phyloP scores from a whole-genome alignment of 495 filamentous ascomycete genomes.

The Haplographium delicatum region DNA sequence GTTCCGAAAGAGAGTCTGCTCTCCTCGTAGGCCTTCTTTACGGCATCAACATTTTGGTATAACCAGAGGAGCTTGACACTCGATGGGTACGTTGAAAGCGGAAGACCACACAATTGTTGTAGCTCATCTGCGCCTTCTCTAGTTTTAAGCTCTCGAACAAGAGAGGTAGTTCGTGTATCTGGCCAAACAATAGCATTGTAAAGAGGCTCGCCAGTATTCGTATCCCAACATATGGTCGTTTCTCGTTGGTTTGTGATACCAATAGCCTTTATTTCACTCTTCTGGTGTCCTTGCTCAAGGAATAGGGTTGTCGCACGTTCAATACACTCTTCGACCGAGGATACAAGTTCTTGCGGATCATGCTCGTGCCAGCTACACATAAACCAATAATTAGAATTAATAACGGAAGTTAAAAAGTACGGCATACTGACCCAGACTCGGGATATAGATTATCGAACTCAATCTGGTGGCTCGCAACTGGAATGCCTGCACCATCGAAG shows the following conservation, averaged over 20 bases:
- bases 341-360: constrained; percentile 73
- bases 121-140: constrained; percentile 62
- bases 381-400: not conserved
- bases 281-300: constrained; percentile 61
- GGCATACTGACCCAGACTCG: constrained; percentile 69
- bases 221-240: constrained; percentile 90
- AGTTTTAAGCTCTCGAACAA: constrained; percentile 78
- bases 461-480: constrained; percentile 82
- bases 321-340: constrained; percentile 79
- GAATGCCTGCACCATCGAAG: constrained; percentile 74
- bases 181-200: constrained; percentile 93
- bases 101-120: constrained; percentile 73
- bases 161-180: constrained; percentile 73
- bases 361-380: constrained; percentile 85
- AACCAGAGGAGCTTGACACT: constrained; percentile 88
- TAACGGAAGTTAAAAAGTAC: not conserved
- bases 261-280: constrained; percentile 72
- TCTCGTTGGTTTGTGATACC: constrained; percentile 95
- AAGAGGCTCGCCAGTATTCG: constrained; percentile 75
- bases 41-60: constrained; percentile 62
- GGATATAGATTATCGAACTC: constrained; percentile 90
- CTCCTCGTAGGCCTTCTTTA: constrained; percentile 73
- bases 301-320: constrained; percentile 74
- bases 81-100: constrained; percentile 90
- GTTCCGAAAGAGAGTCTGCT: constrained; percentile 84